A percentile compares a stretch with the other conserved stretches of the same genome.
Evolutionary conservation across 1,284 basidiomycete species (phyloP).

Genomic region (Marasmius sp.): DNA sequence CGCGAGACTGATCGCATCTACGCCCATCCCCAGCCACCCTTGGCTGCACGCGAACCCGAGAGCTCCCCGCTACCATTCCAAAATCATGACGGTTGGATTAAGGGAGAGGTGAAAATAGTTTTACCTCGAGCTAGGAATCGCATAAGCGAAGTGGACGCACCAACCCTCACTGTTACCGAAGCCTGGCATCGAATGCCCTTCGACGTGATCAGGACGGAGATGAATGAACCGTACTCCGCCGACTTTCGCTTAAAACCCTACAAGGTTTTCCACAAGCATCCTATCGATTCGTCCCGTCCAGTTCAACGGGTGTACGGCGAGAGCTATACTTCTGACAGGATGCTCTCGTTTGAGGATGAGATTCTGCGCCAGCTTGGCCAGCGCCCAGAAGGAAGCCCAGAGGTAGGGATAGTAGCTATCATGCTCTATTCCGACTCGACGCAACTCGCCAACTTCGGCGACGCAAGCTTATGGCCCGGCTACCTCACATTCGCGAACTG

Average conservation of each 20-base stretch:
- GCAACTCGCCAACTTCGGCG: background rate
- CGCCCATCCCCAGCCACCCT: too few species aligned
- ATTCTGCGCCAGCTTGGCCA: too few species aligned
- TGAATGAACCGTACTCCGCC: background rate
- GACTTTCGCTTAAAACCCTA: background rate
- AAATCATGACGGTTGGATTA: slow-evolving; percentile 1
- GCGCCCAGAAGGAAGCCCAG: background rate
- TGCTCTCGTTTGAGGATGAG: background rate
- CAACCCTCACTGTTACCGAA: background rate
- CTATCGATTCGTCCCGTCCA: background rate
- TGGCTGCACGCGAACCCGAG: too few species aligned
- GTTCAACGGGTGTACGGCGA: background rate
- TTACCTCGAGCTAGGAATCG: background rate
- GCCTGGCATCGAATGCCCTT: background rate
- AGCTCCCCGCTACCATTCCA: background rate
- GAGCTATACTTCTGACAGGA: background rate
- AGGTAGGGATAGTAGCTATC: background rate
- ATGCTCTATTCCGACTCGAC: background rate
- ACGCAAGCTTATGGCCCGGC: background rate
- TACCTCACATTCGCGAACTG: background rate
- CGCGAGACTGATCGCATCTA: background rate
- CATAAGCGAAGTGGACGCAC: background rate
- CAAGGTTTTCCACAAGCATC: background rate
- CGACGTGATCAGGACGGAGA: background rate
- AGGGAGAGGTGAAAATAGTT: background rate